Percentiles rank a stretch among this genome's conserved stretches.
Conservation (phyloP, 108 stramenopile genomes). For the Cylindrotheca fusiformis region DNA sequence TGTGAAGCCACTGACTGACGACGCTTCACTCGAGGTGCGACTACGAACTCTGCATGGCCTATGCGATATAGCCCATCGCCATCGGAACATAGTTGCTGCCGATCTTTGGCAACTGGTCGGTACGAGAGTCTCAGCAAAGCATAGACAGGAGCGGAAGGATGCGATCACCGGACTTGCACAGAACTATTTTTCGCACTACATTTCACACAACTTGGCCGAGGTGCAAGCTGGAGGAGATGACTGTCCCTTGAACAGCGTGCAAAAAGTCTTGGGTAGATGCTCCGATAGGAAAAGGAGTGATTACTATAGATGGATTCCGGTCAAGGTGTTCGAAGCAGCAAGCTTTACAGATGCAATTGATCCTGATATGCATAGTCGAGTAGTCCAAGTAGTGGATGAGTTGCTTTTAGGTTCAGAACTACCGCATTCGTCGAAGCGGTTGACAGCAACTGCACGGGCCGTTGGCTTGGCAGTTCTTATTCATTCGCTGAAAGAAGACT, state of each 20-base stretch:
- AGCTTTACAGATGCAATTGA: conserved; percentile 56
- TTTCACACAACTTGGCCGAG: conserved; percentile 38
- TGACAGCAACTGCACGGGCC: conserved; percentile 67
- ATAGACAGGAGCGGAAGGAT: conserved; percentile 68
- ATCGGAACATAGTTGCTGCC: conserved; percentile 32
- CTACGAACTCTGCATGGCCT: conserved; percentile 58
- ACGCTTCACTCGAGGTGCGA: conserved; percentile 53
- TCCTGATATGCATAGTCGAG: conserved; percentile 64
- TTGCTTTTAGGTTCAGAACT: conserved; percentile 30
- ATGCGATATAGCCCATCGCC: conserved; percentile 60
- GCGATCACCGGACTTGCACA: conserved; percentile 76
- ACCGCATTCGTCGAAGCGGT: conserved; percentile 11
- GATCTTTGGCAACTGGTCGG: conserved; percentile 63
- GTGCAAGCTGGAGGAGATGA: conserved; percentile 70
- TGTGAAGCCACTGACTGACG: conserved; percentile 15
- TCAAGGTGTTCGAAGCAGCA: conserved; percentile 60
- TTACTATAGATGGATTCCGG: conserved; percentile 74
- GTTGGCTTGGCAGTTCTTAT: conserved; percentile 78
- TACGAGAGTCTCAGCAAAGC: conserved; percentile 58
- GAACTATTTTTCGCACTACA: conserved; percentile 65
- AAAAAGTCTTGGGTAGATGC: conserved; percentile 26
- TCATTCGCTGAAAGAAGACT: conserved; percentile 39
- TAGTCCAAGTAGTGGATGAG: conserved; percentile 51
- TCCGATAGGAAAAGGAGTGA: conserved; percentile 9
- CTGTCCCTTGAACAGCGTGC: conserved; percentile 54